A percentile compares a stretch with the other conserved stretches of the same genome.
Evolutionary conservation across 768 basidiomycete species (phyloP).

Genomic region (Chiua virens): DNA sequence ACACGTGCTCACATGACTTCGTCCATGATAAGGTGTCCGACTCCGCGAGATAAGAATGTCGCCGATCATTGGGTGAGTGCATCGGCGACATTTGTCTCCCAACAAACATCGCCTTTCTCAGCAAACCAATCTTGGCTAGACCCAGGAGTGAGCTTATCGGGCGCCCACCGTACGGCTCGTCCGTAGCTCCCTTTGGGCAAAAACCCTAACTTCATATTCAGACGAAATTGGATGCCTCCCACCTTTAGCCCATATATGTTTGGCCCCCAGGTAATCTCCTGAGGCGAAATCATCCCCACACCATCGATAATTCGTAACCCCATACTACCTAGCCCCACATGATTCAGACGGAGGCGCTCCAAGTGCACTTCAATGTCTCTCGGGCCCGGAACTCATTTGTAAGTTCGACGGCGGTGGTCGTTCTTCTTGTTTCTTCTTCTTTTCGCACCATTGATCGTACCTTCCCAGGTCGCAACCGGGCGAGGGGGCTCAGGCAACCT

Average conservation of each 20-base stretch:
- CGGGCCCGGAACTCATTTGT: constrained; percentile 9
- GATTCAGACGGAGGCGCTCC: constrained; percentile 9
- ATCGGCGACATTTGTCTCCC: background rate
- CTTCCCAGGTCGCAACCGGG: constrained; percentile 18
- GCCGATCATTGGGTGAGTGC: constrained; percentile 7
- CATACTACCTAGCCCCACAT: constrained; percentile 2
- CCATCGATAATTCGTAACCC: background rate
- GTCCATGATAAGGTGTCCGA: constrained; percentile 1
- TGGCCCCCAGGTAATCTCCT: background rate
- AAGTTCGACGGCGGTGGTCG: constrained; percentile 3
- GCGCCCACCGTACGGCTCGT: too few species aligned
- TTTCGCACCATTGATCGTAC: background rate
- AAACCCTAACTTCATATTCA: too few species aligned
- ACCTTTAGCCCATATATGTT: constrained; percentile 29
- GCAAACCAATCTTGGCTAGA: too few species aligned
- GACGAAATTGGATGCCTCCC: too few species aligned
- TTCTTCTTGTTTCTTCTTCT: background rate
- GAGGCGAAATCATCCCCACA: background rate
- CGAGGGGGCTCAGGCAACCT: constrained; percentile 26
- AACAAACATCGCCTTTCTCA: too few species aligned
- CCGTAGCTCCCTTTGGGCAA: too few species aligned
- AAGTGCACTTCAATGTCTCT: background rate
- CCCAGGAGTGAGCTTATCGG: too few species aligned
- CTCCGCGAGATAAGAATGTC: constrained; percentile 19
- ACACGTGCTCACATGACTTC: background rate